Percentiles rank a stretch among this genome's conserved stretches.
Evolutionary conservation across 768 basidiomycete species (phyloP).

Genomic region (Suillus decipiens): DNA sequence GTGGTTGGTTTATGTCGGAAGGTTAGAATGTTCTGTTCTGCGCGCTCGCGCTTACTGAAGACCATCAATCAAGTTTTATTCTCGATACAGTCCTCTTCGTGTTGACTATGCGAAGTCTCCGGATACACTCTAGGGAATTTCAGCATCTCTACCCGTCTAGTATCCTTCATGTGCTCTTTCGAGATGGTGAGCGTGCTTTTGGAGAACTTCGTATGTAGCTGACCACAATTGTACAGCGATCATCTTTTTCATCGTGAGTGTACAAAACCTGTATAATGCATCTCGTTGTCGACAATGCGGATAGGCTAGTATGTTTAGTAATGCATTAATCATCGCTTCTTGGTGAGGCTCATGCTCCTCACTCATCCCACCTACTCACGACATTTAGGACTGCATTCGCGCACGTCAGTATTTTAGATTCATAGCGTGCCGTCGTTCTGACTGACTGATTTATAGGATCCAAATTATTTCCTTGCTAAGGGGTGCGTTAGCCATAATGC

Average conservation of each 20-base stretch:
- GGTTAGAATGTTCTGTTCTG: not conserved
- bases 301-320: constrained; percentile 12
- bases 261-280: too few species aligned
- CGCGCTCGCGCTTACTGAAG: not conserved
- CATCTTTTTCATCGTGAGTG: constrained; percentile 8
- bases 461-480: constrained; percentile 13
- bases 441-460: constrained; percentile 12
- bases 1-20: constrained; percentile 14
- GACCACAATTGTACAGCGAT: constrained; percentile 3
- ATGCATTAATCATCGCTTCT: constrained; percentile 11
- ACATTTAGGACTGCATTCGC: constrained; percentile 13
- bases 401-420: constrained; percentile 3
- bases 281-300: not conserved
- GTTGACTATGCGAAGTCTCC: constrained; percentile 15
- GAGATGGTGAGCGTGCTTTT: constrained; percentile 8
- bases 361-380: not conserved
- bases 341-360: constrained; percentile 14
- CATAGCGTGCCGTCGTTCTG: not conserved
- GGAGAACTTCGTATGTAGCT: not conserved
- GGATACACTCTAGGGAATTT: constrained; percentile 4
- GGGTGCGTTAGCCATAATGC: constrained; percentile 5
- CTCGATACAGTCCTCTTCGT: constrained; percentile 9
- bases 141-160: constrained; percentile 3
- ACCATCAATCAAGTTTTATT: constrained; percentile 1
- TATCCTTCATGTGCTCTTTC: constrained; percentile 8